Conservation (phyloP, 345 rosid genomes). For the Toxicodendron radicans region DNA sequence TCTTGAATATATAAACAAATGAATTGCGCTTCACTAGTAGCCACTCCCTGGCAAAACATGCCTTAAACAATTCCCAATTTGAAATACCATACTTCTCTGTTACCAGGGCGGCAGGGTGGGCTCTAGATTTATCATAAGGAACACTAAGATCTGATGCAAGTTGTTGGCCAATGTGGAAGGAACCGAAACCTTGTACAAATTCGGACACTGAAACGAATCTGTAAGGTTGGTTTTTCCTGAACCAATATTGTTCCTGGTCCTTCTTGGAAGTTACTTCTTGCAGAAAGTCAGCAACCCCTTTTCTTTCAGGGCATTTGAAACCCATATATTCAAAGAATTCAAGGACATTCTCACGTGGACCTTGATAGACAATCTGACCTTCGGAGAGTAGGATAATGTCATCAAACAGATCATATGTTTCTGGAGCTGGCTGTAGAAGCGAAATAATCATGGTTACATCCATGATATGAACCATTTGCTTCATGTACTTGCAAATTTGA, state of each 20-base stretch:
- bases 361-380: constrained; percentile 71
- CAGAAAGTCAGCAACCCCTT: constrained; percentile 72
- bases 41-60: constrained; percentile 75
- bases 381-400: constrained; percentile 70
- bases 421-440: constrained; percentile 86
- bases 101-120: constrained; percentile 67
- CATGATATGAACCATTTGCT: constrained; percentile 62
- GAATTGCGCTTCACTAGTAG: constrained; percentile 63
- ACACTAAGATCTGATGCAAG: constrained; percentile 44
- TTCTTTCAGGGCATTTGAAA: constrained; percentile 72
- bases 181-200: constrained; percentile 45
- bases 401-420: constrained; percentile 75
- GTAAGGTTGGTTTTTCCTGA: constrained; percentile 47
- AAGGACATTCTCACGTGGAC: constrained; percentile 59
- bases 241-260: constrained; percentile 85
- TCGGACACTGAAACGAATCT: constrained; percentile 45
- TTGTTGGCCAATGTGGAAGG: constrained; percentile 54
- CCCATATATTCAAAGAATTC: constrained; percentile 72
- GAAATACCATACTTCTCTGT: constrained; percentile 66
- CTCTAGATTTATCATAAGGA: constrained; percentile 56
- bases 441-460: constrained; percentile 67
- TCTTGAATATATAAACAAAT: constrained; percentile 59
- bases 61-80: constrained; percentile 62
- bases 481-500: constrained; percentile 69
- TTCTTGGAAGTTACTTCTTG: constrained; percentile 79